Percentiles rank a stretch among this genome's conserved stretches.
These are phyloP conservation scores for Amylocarpus encephaloides DNA, from an alignment of 2,329 filamentous ascomycete species.

Conservation along the genomic window DNA sequence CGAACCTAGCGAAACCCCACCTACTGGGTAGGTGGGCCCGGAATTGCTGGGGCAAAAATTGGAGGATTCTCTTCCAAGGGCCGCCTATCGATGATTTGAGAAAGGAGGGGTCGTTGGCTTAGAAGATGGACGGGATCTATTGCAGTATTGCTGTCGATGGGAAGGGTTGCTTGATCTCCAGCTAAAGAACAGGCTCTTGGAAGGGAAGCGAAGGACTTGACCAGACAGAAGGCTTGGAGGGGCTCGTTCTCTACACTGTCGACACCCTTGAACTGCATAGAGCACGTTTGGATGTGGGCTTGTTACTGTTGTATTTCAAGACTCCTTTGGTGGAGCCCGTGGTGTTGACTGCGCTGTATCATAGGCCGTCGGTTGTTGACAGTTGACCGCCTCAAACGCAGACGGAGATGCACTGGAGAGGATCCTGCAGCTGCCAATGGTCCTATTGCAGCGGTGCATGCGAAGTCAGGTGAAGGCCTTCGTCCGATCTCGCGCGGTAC, in stretches of 20 bases:
- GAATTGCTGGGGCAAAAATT: background rate
- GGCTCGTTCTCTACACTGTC: too few relatives aligned
- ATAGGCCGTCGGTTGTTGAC: background rate
- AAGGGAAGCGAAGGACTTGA: too few relatives aligned
- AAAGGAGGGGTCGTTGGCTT: too few relatives aligned
- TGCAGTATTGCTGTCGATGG: too few relatives aligned
- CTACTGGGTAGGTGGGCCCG: background rate
- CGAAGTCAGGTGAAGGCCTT: background rate
- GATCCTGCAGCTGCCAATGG: background rate
- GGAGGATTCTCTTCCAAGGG: too few relatives aligned
- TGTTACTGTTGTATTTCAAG: background rate
- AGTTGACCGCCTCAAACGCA: constrained; percentile 3
- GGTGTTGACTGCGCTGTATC: background rate
- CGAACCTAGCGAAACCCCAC: background rate
- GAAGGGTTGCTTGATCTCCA: too few relatives aligned
- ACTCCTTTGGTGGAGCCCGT: background rate
- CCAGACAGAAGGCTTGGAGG: too few relatives aligned
- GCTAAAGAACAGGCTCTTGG: too few relatives aligned
- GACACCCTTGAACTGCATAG: too few relatives aligned
- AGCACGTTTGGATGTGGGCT: too few relatives aligned
- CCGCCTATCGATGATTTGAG: too few relatives aligned
- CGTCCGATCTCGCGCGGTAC: constrained; percentile 6
- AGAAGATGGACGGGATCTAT: too few relatives aligned
- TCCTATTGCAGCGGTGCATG: constrained; percentile 1
- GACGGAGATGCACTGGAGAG: background rate